Base-by-base conservation (phyloP, 2,329 filamentous ascomycete species). In the Pyricularia sp. region DNA sequence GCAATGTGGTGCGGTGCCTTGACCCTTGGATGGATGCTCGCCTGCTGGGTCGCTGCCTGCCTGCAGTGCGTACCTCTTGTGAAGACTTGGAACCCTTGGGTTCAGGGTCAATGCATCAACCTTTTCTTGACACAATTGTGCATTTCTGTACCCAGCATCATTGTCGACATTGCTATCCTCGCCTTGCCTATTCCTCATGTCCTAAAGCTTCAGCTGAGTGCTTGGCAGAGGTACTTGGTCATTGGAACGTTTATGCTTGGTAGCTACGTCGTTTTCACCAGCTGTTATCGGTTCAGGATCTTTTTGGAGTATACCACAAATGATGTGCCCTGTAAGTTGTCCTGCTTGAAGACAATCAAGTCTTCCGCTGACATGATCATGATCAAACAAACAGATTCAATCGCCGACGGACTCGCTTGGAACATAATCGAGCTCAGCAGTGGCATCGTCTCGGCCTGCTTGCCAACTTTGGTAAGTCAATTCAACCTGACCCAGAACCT, bases 91-190 rank as follows among this genome's bases (percentile, higher is more conserved):
- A 69, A 77, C 28, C 74, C 74, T 0, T 75, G 69, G n/a, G 69
- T 78, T 4, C 72, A 73, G 0, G 79, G 80, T 1, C 73, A 70
- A 2, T 83, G 81, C 70, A 80, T 82, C 72, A 72, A 81, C 69
- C 73, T 79, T 4, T 78, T 77, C 71, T 75, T 70, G 2, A 77
- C 75, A 3, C 81, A 83, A 66, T 78, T 83, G 66, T 79, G 78
- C n/a, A 82, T 82, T 72, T 78, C 77, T 4, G 75, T 82, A 0
- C 80, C 80, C 4, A 81, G 80, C 66, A 79, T 81, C 66, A 61
- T 78, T n/a, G 79, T 76, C 9, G 79, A 81, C 69, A 68, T 79
- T 1, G 74, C 75, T 63, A 80, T 81, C 68, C 70, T 81, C 6
- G 59, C 61, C 31, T 69, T 74, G 66, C 72, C 73, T 6, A 68